Conservation (phyloP, 192 early-diverging fungal genomes). For the Chytriomyces sp. region DNA sequence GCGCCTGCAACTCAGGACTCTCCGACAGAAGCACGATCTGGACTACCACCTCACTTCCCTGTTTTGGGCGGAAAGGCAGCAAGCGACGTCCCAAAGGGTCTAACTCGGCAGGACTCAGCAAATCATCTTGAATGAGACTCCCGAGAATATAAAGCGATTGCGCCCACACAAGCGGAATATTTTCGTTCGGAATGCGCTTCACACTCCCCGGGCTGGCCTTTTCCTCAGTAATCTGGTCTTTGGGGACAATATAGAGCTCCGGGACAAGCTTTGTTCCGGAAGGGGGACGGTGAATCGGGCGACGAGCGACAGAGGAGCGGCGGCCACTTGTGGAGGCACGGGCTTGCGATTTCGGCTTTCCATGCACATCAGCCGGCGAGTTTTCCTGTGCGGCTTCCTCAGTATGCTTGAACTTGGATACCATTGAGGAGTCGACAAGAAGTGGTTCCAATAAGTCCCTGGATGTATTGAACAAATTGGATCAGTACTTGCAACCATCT, state of each 20-base stretch:
- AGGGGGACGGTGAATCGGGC: slow-evolving; percentile 22
- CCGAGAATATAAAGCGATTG: slow-evolving; percentile 80
- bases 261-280: slow-evolving; percentile 47
- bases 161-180: slow-evolving; percentile 86
- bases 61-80: slow-evolving; percentile 51
- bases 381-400: too few relatives aligned
- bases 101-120: slow-evolving; percentile 75
- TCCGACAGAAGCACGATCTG: slow-evolving; percentile 82
- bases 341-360: not conserved
- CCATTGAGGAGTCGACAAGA: slow-evolving; percentile 66
- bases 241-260: slow-evolving; percentile 82
- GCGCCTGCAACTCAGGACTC: slow-evolving; percentile 68
- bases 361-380: not conserved
- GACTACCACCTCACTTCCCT: slow-evolving; percentile 64
- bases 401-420: slow-evolving; percentile 49
- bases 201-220: slow-evolving; percentile 68
- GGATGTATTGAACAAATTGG: not conserved
- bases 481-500: too few relatives aligned
- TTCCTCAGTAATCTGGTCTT: slow-evolving; percentile 72
- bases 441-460: slow-evolving; percentile 63
- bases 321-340: slow-evolving; percentile 8
- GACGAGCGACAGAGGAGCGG: slow-evolving; percentile 28
- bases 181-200: slow-evolving; percentile 77
- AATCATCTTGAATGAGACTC: slow-evolving; percentile 72
- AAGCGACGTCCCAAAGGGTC: slow-evolving; percentile 81